Percentiles rank a stretch among this genome's conserved stretches.
phyloP scores from a whole-genome alignment of 352 stramenopile species.

The Plasmopara viticola region DNA sequence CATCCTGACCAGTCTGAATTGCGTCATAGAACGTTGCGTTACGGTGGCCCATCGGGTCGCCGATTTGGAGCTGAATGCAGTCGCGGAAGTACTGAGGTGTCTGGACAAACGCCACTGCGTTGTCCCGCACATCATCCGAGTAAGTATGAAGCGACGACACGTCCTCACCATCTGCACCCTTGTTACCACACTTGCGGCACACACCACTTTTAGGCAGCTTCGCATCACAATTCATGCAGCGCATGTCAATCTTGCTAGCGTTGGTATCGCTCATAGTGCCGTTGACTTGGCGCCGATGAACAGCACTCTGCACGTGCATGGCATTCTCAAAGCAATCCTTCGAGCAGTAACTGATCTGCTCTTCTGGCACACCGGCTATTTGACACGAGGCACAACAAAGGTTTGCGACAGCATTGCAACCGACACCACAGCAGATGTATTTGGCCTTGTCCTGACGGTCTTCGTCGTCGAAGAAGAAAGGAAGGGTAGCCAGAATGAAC shows the following conservation, averaged over 20 bases:
- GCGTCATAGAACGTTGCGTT: constrained; percentile 85
- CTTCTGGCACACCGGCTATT: constrained; percentile 74
- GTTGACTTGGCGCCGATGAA: constrained; percentile 80
- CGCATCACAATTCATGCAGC: constrained; percentile 64
- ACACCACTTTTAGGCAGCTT: constrained; percentile 69
- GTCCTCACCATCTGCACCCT: constrained; percentile 32
- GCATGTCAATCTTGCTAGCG: constrained; percentile 60
- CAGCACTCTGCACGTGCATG: constrained; percentile 68
- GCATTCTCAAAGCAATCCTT: constrained; percentile 84
- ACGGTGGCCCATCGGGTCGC: constrained; percentile 73
- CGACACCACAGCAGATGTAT: constrained; percentile 67
- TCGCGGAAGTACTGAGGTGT: constrained; percentile 84
- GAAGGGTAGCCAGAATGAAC: constrained; percentile 65
- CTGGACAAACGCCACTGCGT: constrained; percentile 75
- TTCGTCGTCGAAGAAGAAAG: constrained; percentile 79
- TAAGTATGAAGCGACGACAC: constrained; percentile 65
- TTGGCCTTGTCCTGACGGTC: constrained; percentile 70
- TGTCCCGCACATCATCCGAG: constrained; percentile 72
- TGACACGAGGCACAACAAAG: constrained; percentile 81
- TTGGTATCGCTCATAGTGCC: constrained; percentile 69
- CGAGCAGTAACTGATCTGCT: constrained; percentile 82
- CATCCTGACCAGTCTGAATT: constrained; percentile 81
- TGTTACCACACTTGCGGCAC: constrained; percentile 65
- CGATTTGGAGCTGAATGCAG: constrained; percentile 76
- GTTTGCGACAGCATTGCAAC: constrained; percentile 73